These are phyloP conservation scores for Oenanthe sinensis DNA, from an alignment of 129 eudicot species.

Conservation along the genomic window DNA sequence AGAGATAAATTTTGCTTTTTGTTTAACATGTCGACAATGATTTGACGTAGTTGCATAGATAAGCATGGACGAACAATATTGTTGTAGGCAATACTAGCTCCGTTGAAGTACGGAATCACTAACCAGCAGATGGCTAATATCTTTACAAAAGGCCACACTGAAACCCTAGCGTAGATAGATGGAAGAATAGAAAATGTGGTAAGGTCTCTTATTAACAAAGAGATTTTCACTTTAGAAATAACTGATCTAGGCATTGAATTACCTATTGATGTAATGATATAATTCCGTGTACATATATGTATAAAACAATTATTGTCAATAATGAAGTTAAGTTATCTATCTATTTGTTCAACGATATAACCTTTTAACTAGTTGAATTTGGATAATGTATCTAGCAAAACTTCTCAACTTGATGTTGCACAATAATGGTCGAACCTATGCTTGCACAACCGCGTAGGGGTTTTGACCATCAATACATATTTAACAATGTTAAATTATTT, in stretches of 20 bases:
- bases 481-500: background rate
- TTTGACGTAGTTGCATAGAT: constrained; percentile 7
- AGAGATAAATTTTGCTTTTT: constrained; percentile 6
- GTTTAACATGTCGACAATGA: background rate
- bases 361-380: background rate
- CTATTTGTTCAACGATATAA: background rate
- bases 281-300: background rate
- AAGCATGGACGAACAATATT: constrained; percentile 17
- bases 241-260: background rate
- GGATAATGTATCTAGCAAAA: background rate
- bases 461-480: background rate
- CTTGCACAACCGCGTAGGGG: background rate
- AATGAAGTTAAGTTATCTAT: background rate
- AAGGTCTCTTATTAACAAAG: background rate
- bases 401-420: background rate
- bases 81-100: constrained; percentile 24
- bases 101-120: constrained; percentile 24
- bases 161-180: constrained; percentile 16
- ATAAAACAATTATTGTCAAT: background rate
- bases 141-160: constrained; percentile 24
- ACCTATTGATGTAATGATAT: background rate
- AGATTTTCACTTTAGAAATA: background rate
- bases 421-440: background rate
- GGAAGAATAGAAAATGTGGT: background rate
- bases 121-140: constrained; percentile 21